phyloP scores from a whole-genome alignment of 148 eudicot species.

The Rheum nobile region DNA sequence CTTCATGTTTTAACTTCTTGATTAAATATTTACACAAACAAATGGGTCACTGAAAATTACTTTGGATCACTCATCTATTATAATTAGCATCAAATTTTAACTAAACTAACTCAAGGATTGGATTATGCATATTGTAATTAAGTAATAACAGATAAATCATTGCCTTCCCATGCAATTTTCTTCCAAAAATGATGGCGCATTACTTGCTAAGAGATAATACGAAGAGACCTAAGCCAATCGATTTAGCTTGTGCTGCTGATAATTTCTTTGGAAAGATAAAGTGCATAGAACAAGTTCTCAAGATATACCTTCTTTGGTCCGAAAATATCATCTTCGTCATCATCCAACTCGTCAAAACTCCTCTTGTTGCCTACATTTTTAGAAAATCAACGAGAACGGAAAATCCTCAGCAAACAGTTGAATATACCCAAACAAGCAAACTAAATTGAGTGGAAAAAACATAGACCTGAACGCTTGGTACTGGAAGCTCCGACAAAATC shows the following conservation, averaged over 20 bases:
- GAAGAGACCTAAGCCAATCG: background rate
- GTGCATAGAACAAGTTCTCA: background rate
- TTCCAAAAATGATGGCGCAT: background rate
- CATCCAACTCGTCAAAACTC: constrained; percentile 79
- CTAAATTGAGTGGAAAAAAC: background rate
- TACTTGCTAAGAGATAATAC: background rate
- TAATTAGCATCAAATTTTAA: background rate
- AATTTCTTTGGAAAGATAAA: background rate
- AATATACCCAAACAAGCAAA: background rate
- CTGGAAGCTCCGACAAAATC: constrained; percentile 48
- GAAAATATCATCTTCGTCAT: constrained; percentile 96
- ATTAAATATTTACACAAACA: background rate
- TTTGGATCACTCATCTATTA: background rate
- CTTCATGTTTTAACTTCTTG: background rate
- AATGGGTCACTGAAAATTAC: background rate
- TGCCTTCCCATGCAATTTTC: background rate
- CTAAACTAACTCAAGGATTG: background rate
- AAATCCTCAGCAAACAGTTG: background rate
- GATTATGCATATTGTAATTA: background rate
- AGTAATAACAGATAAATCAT: background rate
- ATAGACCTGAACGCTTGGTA: constrained; percentile 45
- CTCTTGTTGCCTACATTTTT: constrained; percentile 51
- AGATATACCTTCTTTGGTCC: constrained; percentile 61
- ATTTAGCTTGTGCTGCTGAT: background rate
- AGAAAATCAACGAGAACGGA: background rate